phyloP scores from a whole-genome alignment of 352 stramenopile genomes.

The Pelagophyceae sp. region DNA sequence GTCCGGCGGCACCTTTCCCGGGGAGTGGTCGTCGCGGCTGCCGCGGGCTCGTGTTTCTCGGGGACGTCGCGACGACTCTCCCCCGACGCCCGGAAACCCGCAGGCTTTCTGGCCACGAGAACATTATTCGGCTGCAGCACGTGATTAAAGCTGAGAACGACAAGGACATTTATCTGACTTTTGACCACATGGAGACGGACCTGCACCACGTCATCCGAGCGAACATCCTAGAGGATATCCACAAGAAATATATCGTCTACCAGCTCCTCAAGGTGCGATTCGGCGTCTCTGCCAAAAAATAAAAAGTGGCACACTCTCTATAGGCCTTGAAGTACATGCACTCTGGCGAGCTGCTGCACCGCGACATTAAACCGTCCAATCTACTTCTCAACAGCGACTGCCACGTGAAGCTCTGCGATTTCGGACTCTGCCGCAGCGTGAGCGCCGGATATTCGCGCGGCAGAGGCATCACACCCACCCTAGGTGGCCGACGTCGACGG shows the following conservation, averaged over 20 bases:
- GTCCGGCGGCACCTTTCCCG: too few species aligned
- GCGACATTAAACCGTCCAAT: constrained; percentile 93
- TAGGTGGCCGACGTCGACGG: constrained; percentile 70
- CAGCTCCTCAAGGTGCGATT: constrained; percentile 88
- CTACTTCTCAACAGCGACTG: constrained; percentile 87
- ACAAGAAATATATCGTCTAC: constrained; percentile 95
- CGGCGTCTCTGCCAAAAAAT: too few species aligned
- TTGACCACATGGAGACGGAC: constrained; percentile 93
- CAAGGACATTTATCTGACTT: constrained; percentile 89
- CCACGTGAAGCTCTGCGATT: constrained; percentile 89
- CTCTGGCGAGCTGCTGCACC: constrained; percentile 80
- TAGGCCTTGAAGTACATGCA: constrained; percentile 94
- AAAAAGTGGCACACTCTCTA: constrained; percentile 89
- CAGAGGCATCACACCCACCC: too few species aligned
- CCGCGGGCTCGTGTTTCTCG: neutral
- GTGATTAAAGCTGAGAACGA: constrained; percentile 89
- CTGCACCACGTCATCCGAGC: constrained; percentile 85
- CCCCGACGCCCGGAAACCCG: too few species aligned
- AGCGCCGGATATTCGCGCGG: too few species aligned
- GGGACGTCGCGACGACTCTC: constrained; percentile 21
- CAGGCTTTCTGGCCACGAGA: constrained; percentile 64
- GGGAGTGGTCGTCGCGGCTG: neutral
- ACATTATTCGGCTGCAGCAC: constrained; percentile 84
- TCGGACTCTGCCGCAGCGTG: constrained; percentile 82
- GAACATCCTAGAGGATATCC: constrained; percentile 84